Base-by-base conservation (phyloP, 352 stramenopile species). In the Globisporangium sylvaticum region DNA sequence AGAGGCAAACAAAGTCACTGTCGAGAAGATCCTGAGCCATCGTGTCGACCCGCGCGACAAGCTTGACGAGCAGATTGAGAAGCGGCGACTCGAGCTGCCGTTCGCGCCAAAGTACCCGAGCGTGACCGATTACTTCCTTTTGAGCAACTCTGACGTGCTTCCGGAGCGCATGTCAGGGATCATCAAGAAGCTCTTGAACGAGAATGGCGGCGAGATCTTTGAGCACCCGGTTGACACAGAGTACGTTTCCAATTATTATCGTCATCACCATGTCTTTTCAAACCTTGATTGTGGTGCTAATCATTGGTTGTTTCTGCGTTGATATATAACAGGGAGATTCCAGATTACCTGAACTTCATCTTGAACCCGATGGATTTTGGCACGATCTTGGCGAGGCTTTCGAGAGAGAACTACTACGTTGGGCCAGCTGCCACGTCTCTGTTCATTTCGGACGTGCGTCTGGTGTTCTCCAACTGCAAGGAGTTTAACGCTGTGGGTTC, bases 401-500 rank as follows among this genome's bases (percentile, higher is more conserved):
- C 74, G 34, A 75, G 87, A 12, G 88, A 95, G 66, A 95, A 75
- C 63, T 94, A 95, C 71, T 95, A 96, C 62, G 64, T 91, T 57
- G 88, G 89, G 12, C 82, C 87, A 24, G 84, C 84, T 4, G 84
- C 76, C 0, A 54, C 83, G 3, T 87, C 84, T 22, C 71, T 96
- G 24, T 96, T 97, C 81, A 83, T 83, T 29, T 83, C 87, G 22
- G 89, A 97, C 37, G 82, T 96, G 10, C 81, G 90, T 25, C 73
- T 96, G 3, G 87, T 97, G 10, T 97, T 97, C 70, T 74, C 66
- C 18, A 97, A 97, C 66, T 97, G 90, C 68, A 94, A 94, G 59
- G 72, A 74, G 22, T 97, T 93, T 74, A 97, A 97, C 69, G 76
- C 77, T 0, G 81, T 90, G 34, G 84, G 75, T 27, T 97, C 89